Evolutionary conservation across 2,329 filamentous ascomycete genomes (phyloP), one percentile per base, ranked within the genome.

Genomic region (Colletotrichum paranaense): DNA sequence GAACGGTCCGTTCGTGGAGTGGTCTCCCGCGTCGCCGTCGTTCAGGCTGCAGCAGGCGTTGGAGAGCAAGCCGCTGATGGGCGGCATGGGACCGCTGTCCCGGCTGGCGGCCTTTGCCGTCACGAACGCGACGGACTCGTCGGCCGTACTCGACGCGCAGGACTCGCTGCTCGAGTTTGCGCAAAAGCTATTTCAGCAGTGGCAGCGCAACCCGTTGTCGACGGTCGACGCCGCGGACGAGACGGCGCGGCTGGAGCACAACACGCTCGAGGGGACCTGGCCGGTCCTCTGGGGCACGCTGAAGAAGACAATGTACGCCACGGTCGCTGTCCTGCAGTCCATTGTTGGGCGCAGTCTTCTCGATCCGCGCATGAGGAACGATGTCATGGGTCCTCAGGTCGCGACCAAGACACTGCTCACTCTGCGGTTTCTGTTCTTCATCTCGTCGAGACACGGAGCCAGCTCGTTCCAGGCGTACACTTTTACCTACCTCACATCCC

Each of bases 381-480:
- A 85, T 68, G 76, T 78, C 8, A 72, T 80, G 12, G 93, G 92
- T 1, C 91, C 93, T 0, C 84, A 86, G 16, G 84, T 97, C 19
- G 94, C 94, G 6, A 86, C 90, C 58, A 93, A 93, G 80, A 90
- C 92, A 1, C 87, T 98, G 19, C 91, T 93, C 74, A 91, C 90
- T 14, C 88, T 98, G 12, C 91, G 94, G 32, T 93, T 94, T 78
- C 84, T 97, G 24, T 94, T 92, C 82, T 98, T 98, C 80, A 91
- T 98, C 74, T 94, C 94, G 0, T 92, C 91, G 16, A 89, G 94
- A 52, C 88, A 94, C 68, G 92, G 93, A 24, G 91, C 92, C 68
- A 90, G 89, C 74, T 88, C 91, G 1, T 97, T 97, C 78, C 94
- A 95, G 67, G 93, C 94, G 71, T 96, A 97, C 81, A 91, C 89